Base-by-base conservation (phyloP, 768 basidiomycete genomes). In the Lactarius quietus region DNA sequence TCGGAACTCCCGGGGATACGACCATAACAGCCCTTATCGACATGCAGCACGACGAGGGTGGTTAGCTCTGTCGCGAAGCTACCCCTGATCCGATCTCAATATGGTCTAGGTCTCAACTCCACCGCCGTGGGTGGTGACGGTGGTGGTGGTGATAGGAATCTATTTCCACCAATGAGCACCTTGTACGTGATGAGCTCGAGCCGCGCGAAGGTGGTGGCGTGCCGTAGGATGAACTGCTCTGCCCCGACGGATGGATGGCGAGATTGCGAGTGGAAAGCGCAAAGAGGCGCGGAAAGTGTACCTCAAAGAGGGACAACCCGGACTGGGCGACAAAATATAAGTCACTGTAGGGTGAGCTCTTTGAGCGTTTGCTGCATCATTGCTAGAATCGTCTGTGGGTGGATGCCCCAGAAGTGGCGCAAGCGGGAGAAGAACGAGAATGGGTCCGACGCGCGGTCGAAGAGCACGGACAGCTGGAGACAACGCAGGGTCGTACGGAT, bases 261-360 rank as follows among this genome's bases (percentile, higher is more conserved):
- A 61, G 12, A n/a, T 17, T 14, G 17, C 36, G 35, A 0, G 54
- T 9, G n/a, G 61, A 61, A 26, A 61, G 52, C 28, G 3, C 6
- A 7, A 6, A 20, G 20, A 61, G 61, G 61, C 28, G 52, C 3
- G 61, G 31, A 31, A 51, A 61, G 26, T 38, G n/a, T 36, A 61
- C 5, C 23, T 6, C 35, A 3, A 14, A 7, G 33, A 61, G 61
- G 12, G 36, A 29, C 3, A 61, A 14, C 10, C 20, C 48, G 10
- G 23, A 12, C 10, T 6, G 31, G 31, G 35, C 26, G 3, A 51
- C 61, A 9, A 39, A 26, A 48, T 3, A 14, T n/a, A 20, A 12
- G 36, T 61, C 61, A 23, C 35, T 28, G 61, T n/a, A 61, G 35
- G 29, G 61, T 61, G 45, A 61, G 35, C 2, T 51, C 17, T 14